These are phyloP conservation scores for Kluyveromyces wickerhamii DNA, from an alignment of 805 yeast species.

Conservation along the genomic window DNA sequence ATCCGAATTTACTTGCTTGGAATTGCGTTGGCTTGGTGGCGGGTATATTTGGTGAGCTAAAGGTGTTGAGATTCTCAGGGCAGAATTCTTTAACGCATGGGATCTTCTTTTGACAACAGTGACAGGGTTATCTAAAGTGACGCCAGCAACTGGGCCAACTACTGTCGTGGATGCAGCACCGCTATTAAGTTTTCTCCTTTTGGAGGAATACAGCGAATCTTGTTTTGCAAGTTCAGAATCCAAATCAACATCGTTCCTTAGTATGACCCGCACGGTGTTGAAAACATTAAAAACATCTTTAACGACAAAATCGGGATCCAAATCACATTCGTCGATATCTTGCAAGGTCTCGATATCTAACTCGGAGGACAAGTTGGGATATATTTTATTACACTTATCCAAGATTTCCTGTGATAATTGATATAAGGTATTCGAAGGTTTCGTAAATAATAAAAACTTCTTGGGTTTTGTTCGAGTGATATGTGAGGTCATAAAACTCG, in stretches of 20 bases:
- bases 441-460: constrained; percentile 61
- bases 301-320: constrained; percentile 68
- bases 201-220: constrained; percentile 21
- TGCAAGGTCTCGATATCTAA: constrained; percentile 55
- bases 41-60: constrained; percentile 35
- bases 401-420: constrained; percentile 47
- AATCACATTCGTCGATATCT: constrained; percentile 59
- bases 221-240: constrained; percentile 12
- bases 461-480: constrained; percentile 27
- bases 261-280: constrained; percentile 39
- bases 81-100: constrained; percentile 9
- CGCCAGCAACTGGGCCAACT: constrained; percentile 9
- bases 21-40: constrained; percentile 11
- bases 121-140: constrained; percentile 10
- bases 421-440: constrained; percentile 37
- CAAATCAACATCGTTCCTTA: constrained; percentile 34
- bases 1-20: constrained; percentile 22
- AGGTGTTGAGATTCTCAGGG: constrained; percentile 33
- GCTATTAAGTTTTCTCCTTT: constrained; percentile 20
- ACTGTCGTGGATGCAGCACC: constrained; percentile 8
- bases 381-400: constrained; percentile 50
- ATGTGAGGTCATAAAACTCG: constrained; percentile 15
- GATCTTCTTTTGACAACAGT: constrained; percentile 10
- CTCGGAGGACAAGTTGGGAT: constrained; percentile 49
- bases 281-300: constrained; percentile 53